These are phyloP conservation scores for Corchorus olitorius DNA, from an alignment of 345 rosid genomes.

Conservation along the genomic window DNA sequence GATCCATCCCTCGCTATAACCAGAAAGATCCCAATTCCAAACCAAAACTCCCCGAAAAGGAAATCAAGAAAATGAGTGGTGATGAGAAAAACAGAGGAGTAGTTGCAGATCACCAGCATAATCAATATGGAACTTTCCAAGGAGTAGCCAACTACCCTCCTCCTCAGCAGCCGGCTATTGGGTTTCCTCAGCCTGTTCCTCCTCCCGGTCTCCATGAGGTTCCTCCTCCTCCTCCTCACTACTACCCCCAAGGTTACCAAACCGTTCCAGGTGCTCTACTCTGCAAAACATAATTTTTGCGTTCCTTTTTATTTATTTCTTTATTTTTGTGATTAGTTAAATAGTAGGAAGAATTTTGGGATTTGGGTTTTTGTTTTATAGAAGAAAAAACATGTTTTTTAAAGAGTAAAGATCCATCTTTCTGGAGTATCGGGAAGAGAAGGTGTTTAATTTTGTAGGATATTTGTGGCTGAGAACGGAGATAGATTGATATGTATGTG, in stretches of 20 bases:
- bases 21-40: not conserved
- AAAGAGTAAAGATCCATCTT: not conserved
- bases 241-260: slow-evolving; percentile 71
- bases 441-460: not conserved
- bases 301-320: not conserved
- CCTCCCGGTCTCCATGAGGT: slow-evolving; percentile 64
- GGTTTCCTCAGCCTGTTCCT: slow-evolving; percentile 84
- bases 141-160: slow-evolving; percentile 91
- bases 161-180: slow-evolving; percentile 57
- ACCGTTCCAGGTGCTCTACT: slow-evolving; percentile 61
- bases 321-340: not conserved
- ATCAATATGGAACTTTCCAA: slow-evolving; percentile 93
- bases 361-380: not conserved
- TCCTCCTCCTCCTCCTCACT: slow-evolving; percentile 41
- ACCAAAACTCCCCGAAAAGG: not conserved
- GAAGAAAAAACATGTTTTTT: not conserved
- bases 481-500: not conserved
- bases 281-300: too few relatives aligned
- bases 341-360: not conserved
- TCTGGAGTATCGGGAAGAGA: not conserved
- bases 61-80: slow-evolving; percentile 23
- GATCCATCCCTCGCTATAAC: not conserved
- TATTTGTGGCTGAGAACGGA: not conserved
- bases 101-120: slow-evolving; percentile 36
- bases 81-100: slow-evolving; percentile 44